Evolutionary conservation across 1,284 basidiomycete genomes (phyloP), one percentile per base, ranked within the genome.

Genomic region (Golubevia sp.): DNA sequence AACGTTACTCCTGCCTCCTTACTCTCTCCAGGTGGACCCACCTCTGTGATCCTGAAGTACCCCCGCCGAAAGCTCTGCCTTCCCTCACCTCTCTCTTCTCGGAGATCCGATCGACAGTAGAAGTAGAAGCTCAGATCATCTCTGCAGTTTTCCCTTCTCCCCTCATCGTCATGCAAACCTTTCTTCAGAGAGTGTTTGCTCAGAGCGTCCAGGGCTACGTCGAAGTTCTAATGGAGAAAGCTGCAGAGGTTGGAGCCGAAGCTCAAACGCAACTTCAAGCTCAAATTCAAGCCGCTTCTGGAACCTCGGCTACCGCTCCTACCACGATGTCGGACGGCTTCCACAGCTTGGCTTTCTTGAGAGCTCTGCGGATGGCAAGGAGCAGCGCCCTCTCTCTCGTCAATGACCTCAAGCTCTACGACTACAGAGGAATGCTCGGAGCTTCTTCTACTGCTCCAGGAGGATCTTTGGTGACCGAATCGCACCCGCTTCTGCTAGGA

Each of bases 81-180:
- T 93, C 93, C 3, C 86, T 99, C 49, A 86, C 87, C 2, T 90
- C 91, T 25, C 86, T 99, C 24, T 94, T 97, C 83, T 86, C 87
- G 48, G 94, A 98, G 82, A 98, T 99, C 63, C 88, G 94, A 38
- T 86, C 88, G 4, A 98, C 95, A 0, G 94, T 98, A 21, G 92
- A 91, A 44, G 93, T 96, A 71, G 97, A 99, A 84, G 92, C 93
- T 0, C 94, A 98, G 81, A 99, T 99, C 66, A 95, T 99, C 52
- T 94, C 96, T 81, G 97, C 94, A 1, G 97, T 99, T 2, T 99
- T 99, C 84, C 97, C 97, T 0, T 94, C 94, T 71, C 96, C 97
- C 8, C 89, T 92, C 7, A 89, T 94, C n/a, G 97, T 99, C 15
- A 96, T 99, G 94, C 94, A 97, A 84, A 95, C 98, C 5, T 99